phyloP scores from a whole-genome alignment of 2,329 filamentous ascomycete genomes.

The Aspergillus jensenii region DNA sequence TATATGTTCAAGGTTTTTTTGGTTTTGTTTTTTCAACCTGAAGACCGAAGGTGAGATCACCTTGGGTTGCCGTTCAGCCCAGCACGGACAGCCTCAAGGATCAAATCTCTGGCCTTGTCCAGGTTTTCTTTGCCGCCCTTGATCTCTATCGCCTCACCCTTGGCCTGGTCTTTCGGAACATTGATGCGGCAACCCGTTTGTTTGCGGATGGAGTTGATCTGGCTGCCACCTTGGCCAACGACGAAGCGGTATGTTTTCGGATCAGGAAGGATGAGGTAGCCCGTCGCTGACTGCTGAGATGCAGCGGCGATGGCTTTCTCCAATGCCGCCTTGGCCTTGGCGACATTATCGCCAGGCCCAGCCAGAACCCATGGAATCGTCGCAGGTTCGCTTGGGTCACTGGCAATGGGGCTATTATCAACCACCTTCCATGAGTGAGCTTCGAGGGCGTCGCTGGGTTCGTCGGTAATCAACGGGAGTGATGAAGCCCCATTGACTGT shows the following conservation, averaged over 20 bases:
- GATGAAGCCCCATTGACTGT: slow-evolving; percentile 57
- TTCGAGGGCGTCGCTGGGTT: slow-evolving; percentile 63
- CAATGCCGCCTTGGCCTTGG: slow-evolving; percentile 76
- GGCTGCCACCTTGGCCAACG: slow-evolving; percentile 82
- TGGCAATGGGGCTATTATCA: slow-evolving; percentile 44
- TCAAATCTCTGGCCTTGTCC: slow-evolving; percentile 83
- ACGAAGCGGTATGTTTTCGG: slow-evolving; percentile 86
- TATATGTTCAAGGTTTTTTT: slow-evolving; percentile 6
- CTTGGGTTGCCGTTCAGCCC: slow-evolving; percentile 29
- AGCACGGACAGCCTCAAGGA: slow-evolving; percentile 73
- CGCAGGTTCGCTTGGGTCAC: slow-evolving; percentile 32
- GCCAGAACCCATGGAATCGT: slow-evolving; percentile 81
- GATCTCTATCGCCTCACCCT: slow-evolving; percentile 85
- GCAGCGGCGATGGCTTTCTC: slow-evolving; percentile 67
- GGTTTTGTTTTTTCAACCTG: not conserved
- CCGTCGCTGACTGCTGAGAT: slow-evolving; percentile 58
- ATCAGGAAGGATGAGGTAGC: slow-evolving; percentile 87
- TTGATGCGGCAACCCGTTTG: slow-evolving; percentile 92
- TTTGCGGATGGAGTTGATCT: slow-evolving; percentile 90
- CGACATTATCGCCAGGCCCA: slow-evolving; percentile 73
- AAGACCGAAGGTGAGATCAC: not conserved
- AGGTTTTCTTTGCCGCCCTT: slow-evolving; percentile 75
- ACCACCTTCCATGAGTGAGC: slow-evolving; percentile 83
- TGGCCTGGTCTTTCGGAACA: slow-evolving; percentile 76
- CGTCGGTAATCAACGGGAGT: slow-evolving; percentile 94